These are phyloP conservation scores for Stygiomarasmius scandens DNA, from an alignment of 1,284 basidiomycete genomes.

Conservation along the genomic window DNA sequence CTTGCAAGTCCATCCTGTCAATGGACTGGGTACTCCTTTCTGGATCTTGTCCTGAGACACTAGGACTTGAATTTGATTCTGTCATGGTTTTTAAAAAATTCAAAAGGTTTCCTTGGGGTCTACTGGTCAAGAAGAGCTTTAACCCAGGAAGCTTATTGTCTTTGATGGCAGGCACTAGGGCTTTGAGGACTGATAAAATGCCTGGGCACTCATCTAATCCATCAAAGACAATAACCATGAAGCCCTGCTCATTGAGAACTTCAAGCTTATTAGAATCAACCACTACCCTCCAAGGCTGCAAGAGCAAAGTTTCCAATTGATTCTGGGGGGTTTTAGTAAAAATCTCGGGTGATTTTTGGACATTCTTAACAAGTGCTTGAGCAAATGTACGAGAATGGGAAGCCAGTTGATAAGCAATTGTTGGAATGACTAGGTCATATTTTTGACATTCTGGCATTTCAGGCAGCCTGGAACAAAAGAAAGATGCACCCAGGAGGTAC, in stretches of 20 bases:
- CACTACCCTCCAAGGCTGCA: not conserved
- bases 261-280: not conserved
- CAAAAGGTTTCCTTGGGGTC: not conserved
- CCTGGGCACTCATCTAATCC: not conserved
- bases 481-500: not conserved
- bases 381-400: not conserved
- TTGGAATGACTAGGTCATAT: not conserved
- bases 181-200: not conserved
- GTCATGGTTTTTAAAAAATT: too few species aligned
- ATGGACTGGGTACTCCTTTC: too few species aligned
- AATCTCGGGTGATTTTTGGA: not conserved
- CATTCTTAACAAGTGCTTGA: not conserved
- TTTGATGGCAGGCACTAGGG: not conserved
- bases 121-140: not conserved
- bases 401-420: not conserved
- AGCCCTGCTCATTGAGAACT: too few species aligned
- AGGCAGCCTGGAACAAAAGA: not conserved
- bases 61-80: not conserved
- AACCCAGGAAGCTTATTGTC: not conserved
- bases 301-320: not conserved
- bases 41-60: too few species aligned
- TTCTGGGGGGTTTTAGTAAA: not conserved
- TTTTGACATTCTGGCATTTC: not conserved
- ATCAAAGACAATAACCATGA: not conserved
- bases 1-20: too few species aligned